phyloP scores from a whole-genome alignment of 805 yeast genomes.

The Yamadazyma endophytica region DNA sequence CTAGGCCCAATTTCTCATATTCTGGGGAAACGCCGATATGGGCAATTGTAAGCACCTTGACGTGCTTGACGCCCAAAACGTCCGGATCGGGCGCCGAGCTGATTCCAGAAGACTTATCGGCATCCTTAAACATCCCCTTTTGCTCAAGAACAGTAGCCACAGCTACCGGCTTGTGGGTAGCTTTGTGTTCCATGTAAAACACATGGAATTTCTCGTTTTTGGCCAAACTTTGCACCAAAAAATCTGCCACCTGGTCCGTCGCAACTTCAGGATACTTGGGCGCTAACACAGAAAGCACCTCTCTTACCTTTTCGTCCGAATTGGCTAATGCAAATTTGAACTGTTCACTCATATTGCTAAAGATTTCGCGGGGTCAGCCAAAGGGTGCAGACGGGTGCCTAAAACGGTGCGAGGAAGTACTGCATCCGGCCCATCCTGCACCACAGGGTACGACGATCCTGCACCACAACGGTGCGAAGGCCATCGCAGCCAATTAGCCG shows the following conservation, averaged over 20 bases:
- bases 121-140: conserved; percentile 26
- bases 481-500: too few relatives aligned
- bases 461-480: too few relatives aligned
- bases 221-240: too few relatives aligned
- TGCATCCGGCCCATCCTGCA: too few relatives aligned
- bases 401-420: too few relatives aligned
- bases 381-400: background rate
- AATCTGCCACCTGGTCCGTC: conserved; percentile 20
- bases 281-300: too few relatives aligned
- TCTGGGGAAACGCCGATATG: conserved; percentile 23
- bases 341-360: conserved; percentile 11
- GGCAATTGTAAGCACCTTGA: conserved; percentile 21
- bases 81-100: conserved; percentile 27
- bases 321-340: conserved; percentile 12
- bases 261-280: conserved; percentile 3
- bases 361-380: background rate
- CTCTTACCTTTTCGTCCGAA: conserved; percentile 7
- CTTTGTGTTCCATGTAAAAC: conserved; percentile 22
- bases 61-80: conserved; percentile 28
- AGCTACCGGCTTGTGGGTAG: conserved; percentile 19
- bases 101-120: conserved; percentile 19
- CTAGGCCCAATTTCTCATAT: conserved; percentile 27
- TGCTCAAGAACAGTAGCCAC: conserved; percentile 18
- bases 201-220: conserved; percentile 18
- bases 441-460: too few relatives aligned